Conservation (phyloP, 1,139 yeast species). For the Scheffersomyces quercinus region DNA sequence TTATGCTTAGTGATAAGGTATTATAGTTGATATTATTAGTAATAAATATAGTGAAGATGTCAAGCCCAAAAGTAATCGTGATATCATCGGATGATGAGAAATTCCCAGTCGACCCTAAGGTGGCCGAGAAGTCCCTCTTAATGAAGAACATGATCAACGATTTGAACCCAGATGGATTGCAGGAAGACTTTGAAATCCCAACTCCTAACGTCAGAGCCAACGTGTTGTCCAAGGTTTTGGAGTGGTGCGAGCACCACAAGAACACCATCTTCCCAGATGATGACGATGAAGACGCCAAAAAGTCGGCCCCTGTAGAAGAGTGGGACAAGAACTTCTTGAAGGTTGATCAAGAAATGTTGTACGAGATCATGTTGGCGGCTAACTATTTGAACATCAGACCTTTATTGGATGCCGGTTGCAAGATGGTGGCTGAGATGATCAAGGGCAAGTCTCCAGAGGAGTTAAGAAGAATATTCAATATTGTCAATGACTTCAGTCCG, state of each 20-base stretch:
- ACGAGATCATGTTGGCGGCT: slow-evolving; percentile 94
- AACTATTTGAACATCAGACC: slow-evolving; percentile 94
- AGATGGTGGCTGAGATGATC: slow-evolving; percentile 97
- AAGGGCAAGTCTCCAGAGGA: slow-evolving; percentile 96
- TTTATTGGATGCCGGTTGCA: slow-evolving; percentile 91
- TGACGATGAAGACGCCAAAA: slow-evolving; percentile 75
- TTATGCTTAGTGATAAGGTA: not conserved
- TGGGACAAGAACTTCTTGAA: slow-evolving; percentile 97
- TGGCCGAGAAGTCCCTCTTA: slow-evolving; percentile 86
- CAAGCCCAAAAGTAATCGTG: slow-evolving; percentile 53
- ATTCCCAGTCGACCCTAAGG: slow-evolving; percentile 74
- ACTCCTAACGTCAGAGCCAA: slow-evolving; percentile 87
- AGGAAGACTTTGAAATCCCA: slow-evolving; percentile 79
- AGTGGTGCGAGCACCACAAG: slow-evolving; percentile 97
- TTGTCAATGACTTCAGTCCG: slow-evolving; percentile 93
- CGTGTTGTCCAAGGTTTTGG: slow-evolving; percentile 87
- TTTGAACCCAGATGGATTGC: slow-evolving; percentile 60
- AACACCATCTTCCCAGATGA: slow-evolving; percentile 74
- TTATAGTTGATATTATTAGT: not conserved
- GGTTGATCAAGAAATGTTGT: slow-evolving; percentile 98
- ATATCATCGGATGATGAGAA: slow-evolving; percentile 74
- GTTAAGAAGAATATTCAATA: slow-evolving; percentile 92
- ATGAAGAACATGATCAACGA: slow-evolving; percentile 91
- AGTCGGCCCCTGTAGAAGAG: slow-evolving; percentile 79
- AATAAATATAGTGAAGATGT: slow-evolving; percentile 7